Percentiles rank a stretch among this genome's conserved stretches.
Conservation (phyloP, 148 eudicot species). For the Rhododendron simsii region DNA sequence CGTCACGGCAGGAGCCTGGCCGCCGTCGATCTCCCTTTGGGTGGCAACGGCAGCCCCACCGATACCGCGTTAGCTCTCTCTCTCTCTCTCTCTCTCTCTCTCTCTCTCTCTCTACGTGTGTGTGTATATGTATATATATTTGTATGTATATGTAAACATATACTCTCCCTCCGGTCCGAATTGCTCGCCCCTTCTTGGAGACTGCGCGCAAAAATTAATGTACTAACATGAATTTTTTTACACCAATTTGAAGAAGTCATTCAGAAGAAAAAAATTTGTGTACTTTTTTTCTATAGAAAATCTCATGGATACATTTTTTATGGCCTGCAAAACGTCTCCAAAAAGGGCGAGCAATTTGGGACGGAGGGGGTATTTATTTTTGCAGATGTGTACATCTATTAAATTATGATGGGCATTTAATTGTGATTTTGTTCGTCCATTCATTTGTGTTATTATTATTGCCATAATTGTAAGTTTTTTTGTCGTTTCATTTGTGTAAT, state of each 20-base stretch:
- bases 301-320: no score
- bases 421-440: background rate
- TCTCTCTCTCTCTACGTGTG: background rate
- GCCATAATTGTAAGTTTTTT: background rate
- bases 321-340: no score
- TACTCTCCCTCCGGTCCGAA: no score
- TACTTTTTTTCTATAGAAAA: no score
- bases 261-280: no score
- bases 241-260: no score
- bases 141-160: background rate
- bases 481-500: background rate
- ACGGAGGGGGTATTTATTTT: background rate
- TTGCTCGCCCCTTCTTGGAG: no score
- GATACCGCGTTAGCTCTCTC: constrained; percentile 52
- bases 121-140: background rate
- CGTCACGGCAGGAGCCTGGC: constrained; percentile 65
- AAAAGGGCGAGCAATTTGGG: no score
- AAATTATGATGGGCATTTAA: background rate
- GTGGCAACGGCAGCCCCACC: constrained; percentile 67
- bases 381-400: background rate
- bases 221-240: no score
- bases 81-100: constrained; percentile 9
- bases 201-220: no score
- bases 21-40: constrained; percentile 58
- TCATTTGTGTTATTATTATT: background rate